Percentiles rank a stretch among this genome's conserved stretches.
phyloP scores from a whole-genome alignment of 2,329 filamentous ascomycete species.

The Fusarium sulawesiense region DNA sequence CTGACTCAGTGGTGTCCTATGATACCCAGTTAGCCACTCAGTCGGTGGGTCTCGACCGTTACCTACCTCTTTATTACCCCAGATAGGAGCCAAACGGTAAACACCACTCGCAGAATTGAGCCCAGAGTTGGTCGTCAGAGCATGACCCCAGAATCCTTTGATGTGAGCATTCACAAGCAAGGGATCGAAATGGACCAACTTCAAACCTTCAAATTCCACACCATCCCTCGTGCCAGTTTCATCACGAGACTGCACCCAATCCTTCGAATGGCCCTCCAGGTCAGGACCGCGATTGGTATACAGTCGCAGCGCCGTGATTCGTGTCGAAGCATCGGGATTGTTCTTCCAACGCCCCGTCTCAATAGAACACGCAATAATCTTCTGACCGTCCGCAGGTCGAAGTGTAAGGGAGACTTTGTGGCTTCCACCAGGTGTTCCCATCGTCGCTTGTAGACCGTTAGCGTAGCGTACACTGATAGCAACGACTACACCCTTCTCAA shows the following conservation, averaged over 20 bases:
- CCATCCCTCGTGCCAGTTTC: no score
- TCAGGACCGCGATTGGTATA: neutral
- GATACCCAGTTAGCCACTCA: no score
- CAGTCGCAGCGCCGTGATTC: neutral
- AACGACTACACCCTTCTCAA: neutral
- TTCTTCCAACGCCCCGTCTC: neutral
- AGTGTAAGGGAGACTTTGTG: neutral
- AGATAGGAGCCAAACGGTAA: neutral
- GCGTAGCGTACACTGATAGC: neutral
- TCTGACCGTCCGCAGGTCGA: neutral
- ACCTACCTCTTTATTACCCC: neutral
- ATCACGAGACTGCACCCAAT: neutral
- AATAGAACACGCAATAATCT: neutral
- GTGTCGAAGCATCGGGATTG: neutral
- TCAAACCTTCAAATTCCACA: neutral
- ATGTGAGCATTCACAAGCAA: neutral
- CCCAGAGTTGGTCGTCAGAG: no score
- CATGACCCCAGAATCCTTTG: slow-evolving; percentile 3
- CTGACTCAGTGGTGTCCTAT: neutral
- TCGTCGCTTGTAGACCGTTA: neutral
- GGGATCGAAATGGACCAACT: neutral
- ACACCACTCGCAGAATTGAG: no score
- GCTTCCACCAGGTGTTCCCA: neutral
- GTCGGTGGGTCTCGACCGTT: no score
- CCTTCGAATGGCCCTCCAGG: neutral